Evolutionary conservation across 106 monocot genomes (phyloP), one percentile per base, ranked within the genome.

Genomic region (Allium fistulosum): DNA sequence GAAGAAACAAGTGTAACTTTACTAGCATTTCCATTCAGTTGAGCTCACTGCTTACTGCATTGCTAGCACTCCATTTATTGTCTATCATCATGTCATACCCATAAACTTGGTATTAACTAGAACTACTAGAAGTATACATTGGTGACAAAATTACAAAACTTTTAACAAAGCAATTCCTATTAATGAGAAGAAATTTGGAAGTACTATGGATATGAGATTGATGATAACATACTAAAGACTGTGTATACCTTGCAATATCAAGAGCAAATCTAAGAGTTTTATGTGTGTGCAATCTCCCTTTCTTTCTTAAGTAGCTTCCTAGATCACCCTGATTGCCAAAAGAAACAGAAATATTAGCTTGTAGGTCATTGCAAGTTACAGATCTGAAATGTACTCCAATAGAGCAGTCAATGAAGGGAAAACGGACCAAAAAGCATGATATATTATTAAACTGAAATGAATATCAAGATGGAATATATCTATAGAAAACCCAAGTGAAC

Each of bases 181-280:
- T 37, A 37, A 37, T 37, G 5, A 37, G 37, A 37, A 37, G 37
- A 37, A 37, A 37, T 37, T 4, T 5, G 37, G 37, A 37, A 37
- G 5, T 37, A 5, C 37, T 37, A 5, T 5, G 37, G 2, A 22
- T 37, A 37, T 37, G 37, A 37, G 5, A 37, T 37, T 37, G 37
- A 37, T 2, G 37, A 37, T 5, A 37, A 37, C 37, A 37, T 37
- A 5, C 5, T 37, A 37, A 37, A 4, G 37, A 5, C 5, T 37
- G 37, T 66, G 58, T 53, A 65, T 83, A 62, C 94, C 90, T 90
- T 46, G 90, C 94, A 77, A 94, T 90, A 72, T 90, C 90, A 70
- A 90, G 85, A 16, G 82, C 82, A 69, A 85, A 94, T 78, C 81
- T 74, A 59, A 94, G 75, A 75, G 75, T 58, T 83, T 94, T 94